Base-by-base conservation (phyloP, 495 filamentous ascomycete species). In the Penicillium waksmanii region DNA sequence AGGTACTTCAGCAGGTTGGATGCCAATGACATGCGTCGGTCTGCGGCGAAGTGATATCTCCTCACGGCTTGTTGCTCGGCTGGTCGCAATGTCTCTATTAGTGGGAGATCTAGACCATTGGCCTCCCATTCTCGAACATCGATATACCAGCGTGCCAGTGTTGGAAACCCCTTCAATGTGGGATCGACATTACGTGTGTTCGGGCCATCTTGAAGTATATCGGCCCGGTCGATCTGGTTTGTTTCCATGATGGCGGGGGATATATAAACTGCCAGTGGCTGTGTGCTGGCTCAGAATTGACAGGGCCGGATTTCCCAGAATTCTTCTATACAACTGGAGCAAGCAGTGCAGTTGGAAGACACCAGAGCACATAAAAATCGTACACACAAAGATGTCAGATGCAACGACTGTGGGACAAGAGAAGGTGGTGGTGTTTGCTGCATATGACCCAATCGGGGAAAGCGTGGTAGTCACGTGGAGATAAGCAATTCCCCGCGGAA, bases 1-100 rank as follows among this genome's bases (percentile, higher is more conserved):
- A 85, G 77, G 66, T 89, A 90, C 77, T 97, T 97, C 31, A 96
- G 77, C 3, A 96, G 82, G 54, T 86, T 82, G 15, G 91, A 96
- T 36, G 79, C 89, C 12, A 96, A 81, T 9, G 78, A 79, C 77
- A 80, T 79, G 66, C 75, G 76, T 44, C 67, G 71, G 59, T 81
- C 78, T 55, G 73, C 60, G 0, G 72, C 56, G 58, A 76, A 74
- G 55, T 77, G 69, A 65, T 60, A 81, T 59, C 70, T 71, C 43
- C 61, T 68, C 53, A 77, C 66, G 15, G 71, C 57, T 38, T 63
- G 60, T 57, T 77, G 76, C 46, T 81, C 75, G 33, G 62, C 38
- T 18, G 61, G 61, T 54, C 70, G 72, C 5, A 81, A 64, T 9
- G 70, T 72, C 27, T 69, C 34, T 15, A 81, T 55, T 2, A 80